Evolutionary conservation across 257 asterid genomes (phyloP).

Genomic region (Cinchona pubescens): DNA sequence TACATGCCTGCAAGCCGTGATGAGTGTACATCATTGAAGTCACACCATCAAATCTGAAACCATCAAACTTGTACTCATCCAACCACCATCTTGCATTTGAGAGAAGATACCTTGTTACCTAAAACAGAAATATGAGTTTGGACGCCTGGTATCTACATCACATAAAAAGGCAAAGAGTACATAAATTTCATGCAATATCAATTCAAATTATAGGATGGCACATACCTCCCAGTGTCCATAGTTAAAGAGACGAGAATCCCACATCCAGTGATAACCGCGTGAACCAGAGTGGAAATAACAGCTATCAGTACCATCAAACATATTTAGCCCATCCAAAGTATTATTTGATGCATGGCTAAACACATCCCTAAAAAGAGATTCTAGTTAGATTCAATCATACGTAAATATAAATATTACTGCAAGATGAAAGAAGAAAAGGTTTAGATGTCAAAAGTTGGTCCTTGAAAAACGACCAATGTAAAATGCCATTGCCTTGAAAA

Average conservation of each 20-base stretch:
- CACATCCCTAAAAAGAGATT: slow-evolving; percentile 11
- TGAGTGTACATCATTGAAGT: slow-evolving; percentile 99
- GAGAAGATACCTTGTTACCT: slow-evolving; percentile 93
- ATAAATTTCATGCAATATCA: neutral
- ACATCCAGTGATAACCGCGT: slow-evolving; percentile 95
- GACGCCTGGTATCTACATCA: neutral
- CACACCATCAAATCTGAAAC: slow-evolving; percentile 98
- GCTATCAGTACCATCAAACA: slow-evolving; percentile 97
- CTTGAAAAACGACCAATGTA: neutral
- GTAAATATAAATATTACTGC: neutral
- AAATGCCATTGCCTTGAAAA: neutral
- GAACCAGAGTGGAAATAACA: slow-evolving; percentile 95
- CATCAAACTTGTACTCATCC: slow-evolving; percentile 98
- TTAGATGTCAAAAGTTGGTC: neutral
- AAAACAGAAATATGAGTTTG: slow-evolving; percentile 18
- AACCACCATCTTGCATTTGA: slow-evolving; percentile 99
- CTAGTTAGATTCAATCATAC: slow-evolving; percentile 17
- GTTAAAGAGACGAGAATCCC: slow-evolving; percentile 99
- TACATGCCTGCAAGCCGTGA: slow-evolving; percentile 82
- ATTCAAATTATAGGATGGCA: slow-evolving; percentile 11
- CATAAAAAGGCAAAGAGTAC: neutral
- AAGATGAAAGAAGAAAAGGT: neutral
- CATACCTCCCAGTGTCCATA: slow-evolving; percentile 99
- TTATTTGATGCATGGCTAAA: slow-evolving; percentile 96
- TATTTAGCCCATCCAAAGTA: slow-evolving; percentile 98